These are phyloP conservation scores for Populus trichocarpa DNA, from an alignment of 441 rosid genomes.

Conservation along the genomic window DNA sequence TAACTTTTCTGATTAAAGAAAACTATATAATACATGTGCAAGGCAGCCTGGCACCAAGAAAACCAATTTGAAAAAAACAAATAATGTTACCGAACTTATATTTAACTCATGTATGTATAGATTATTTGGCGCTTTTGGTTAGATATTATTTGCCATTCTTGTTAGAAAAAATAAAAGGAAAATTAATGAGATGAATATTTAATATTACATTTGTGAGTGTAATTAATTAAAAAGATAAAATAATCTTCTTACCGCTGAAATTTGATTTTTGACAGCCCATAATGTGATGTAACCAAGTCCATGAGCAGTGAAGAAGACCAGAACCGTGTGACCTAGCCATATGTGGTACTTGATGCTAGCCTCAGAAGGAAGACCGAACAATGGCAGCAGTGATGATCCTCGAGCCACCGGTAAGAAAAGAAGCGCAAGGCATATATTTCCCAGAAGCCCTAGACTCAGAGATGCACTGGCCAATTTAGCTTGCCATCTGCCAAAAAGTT, in stretches of 20 bases:
- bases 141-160: too few relatives aligned
- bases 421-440: slow-evolving; percentile 50
- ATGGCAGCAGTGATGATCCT: slow-evolving; percentile 51
- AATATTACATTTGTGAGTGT: neutral
- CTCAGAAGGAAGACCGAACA: slow-evolving; percentile 56
- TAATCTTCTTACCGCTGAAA: slow-evolving; percentile 27
- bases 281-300: slow-evolving; percentile 40
- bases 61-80: too few relatives aligned
- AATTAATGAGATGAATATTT: neutral
- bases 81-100: too few relatives aligned
- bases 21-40: too few relatives aligned
- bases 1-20: too few relatives aligned
- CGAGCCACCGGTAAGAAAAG: slow-evolving; percentile 62
- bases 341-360: slow-evolving; percentile 54
- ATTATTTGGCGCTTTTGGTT: too few relatives aligned
- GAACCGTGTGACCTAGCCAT: slow-evolving; percentile 49
- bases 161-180: neutral
- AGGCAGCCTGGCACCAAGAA: too few relatives aligned
- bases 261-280: slow-evolving; percentile 39
- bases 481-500: slow-evolving; percentile 37
- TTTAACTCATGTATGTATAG: too few relatives aligned
- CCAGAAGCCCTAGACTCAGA: slow-evolving; percentile 36
- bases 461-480: slow-evolving; percentile 30
- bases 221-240: neutral
- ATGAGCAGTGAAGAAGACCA: slow-evolving; percentile 45